Evolutionary conservation across 495 filamentous ascomycete genomes (phyloP).

Genomic region (Pseudevernia furfuracea): DNA sequence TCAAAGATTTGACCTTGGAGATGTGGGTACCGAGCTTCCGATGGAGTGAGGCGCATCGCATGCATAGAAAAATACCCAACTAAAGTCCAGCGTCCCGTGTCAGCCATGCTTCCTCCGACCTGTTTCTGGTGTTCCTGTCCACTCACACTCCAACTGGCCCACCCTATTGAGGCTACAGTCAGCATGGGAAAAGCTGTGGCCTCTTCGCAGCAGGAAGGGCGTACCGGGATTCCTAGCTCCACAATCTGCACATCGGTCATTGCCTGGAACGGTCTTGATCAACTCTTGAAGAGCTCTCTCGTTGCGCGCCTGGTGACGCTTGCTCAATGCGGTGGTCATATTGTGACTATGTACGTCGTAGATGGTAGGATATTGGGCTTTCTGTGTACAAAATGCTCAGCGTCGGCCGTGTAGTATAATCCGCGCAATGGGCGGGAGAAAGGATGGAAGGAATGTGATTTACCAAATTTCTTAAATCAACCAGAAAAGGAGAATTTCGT

Average conservation of each 20-base stretch:
- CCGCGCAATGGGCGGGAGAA: not conserved
- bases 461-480: not conserved
- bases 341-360: constrained; percentile 5
- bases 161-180: constrained; percentile 48
- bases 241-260: constrained; percentile 94
- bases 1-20: constrained; percentile 95
- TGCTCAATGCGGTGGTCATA: constrained; percentile 59
- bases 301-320: constrained; percentile 95
- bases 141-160: constrained; percentile 98
- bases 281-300: constrained; percentile 87
- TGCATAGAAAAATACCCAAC: constrained; percentile 94
- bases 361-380: not conserved
- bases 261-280: constrained; percentile 77
- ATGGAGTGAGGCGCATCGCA: constrained; percentile 93
- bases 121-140: not conserved
- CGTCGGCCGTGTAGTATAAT: not conserved
- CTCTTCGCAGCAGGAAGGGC: constrained; percentile 23
- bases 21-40: constrained; percentile 96
- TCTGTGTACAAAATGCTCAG: not conserved
- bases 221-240: constrained; percentile 83
- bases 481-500: not conserved
- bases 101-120: constrained; percentile 4
- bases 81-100: constrained; percentile 31
- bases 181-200: not conserved
- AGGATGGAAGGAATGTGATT: not conserved